Evolutionary conservation across 2,329 filamentous ascomycete species (phyloP), one percentile per base, ranked within the genome.

Genomic region (Bipolaris sorokiniana): DNA sequence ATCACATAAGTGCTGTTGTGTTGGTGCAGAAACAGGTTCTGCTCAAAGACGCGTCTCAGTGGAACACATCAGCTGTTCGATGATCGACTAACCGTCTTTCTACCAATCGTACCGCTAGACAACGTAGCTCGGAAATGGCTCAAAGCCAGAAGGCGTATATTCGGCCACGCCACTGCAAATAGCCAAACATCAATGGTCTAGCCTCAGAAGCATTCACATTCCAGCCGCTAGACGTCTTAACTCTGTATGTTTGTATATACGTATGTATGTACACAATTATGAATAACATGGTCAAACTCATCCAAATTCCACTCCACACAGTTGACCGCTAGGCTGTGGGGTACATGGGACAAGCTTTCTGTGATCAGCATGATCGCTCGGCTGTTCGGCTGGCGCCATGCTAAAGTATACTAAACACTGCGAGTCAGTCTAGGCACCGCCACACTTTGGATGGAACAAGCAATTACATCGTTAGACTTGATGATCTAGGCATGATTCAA

Each of bases 21-120:
- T 15, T 57, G 13, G 41, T 36, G 7, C 22, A 47, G n/a, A 42
- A 41, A 33, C 48, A 58, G 54, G 37, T 59, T 28, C 23, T 52
- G 10, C 45, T 52, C 15, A 40, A 40, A n/a, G 37, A 49, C 9
- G n/a, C 23, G 22, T 28, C 16, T 26, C 36, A 20, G 10, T 22
- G 36, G 26, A 41, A 15, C 26, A 20, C 26, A 28, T n/a, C 46
- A 42, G n/a, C 41, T 44, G 22, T 26, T 36, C 31, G 10, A 54
- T 48, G 18, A 23, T 10, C 22, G n/a, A 10, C 48, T 45, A 15
- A 46, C 10, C 28, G 10, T 31, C 28, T 11, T 18, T 48, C 1
- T 42, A 3, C 16, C 13, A 16, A 40, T 48, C 15, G 23, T 36
- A 42, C 36, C 20, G 13, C 9, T 33, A 13, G n/a, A 41, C 20